phyloP scores from a whole-genome alignment of 805 yeast species.

The Groenewaldozyma salmanticensis region DNA sequence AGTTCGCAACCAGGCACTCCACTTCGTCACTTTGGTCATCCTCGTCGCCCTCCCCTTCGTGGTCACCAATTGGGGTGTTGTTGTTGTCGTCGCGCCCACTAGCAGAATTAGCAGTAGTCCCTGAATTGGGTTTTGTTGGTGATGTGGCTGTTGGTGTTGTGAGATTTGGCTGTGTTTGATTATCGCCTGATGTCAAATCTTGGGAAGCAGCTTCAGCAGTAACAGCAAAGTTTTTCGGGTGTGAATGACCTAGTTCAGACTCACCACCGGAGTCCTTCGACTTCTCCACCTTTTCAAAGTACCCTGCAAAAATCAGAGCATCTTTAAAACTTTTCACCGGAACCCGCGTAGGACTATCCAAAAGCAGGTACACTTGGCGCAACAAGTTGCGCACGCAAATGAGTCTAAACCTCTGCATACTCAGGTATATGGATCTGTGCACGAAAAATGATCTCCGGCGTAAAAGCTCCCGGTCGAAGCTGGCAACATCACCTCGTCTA shows the following conservation, averaged over 20 bases:
- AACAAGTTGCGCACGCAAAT: conserved; percentile 44
- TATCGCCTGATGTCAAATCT: too few species aligned
- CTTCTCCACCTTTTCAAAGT: conserved; percentile 9
- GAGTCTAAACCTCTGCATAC: conserved; percentile 43
- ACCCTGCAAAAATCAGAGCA: conserved; percentile 32
- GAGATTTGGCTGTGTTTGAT: too few species aligned
- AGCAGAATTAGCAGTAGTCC: background rate
- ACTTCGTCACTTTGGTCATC: conserved; percentile 38
- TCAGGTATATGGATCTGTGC: conserved; percentile 49
- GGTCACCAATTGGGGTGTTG: conserved; percentile 1
- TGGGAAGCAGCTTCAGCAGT: too few species aligned
- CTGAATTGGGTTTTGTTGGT: conserved; percentile 7
- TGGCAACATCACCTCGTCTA: conserved; percentile 44
- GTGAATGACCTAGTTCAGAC: background rate
- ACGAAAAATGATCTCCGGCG: conserved; percentile 43
- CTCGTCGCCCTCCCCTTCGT: background rate
- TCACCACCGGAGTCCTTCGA: background rate
- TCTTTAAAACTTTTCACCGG: conserved; percentile 34
- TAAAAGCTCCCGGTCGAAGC: conserved; percentile 38
- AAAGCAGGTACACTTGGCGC: conserved; percentile 28
- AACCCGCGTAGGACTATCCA: conserved; percentile 25
- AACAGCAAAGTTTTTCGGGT: too few species aligned
- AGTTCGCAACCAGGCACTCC: conserved; percentile 60
- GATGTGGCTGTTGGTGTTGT: background rate
- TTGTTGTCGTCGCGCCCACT: too few species aligned